Evolutionary conservation across 352 stramenopile species (phyloP).

Genomic region (Globisporangium rhizosaccharum): DNA sequence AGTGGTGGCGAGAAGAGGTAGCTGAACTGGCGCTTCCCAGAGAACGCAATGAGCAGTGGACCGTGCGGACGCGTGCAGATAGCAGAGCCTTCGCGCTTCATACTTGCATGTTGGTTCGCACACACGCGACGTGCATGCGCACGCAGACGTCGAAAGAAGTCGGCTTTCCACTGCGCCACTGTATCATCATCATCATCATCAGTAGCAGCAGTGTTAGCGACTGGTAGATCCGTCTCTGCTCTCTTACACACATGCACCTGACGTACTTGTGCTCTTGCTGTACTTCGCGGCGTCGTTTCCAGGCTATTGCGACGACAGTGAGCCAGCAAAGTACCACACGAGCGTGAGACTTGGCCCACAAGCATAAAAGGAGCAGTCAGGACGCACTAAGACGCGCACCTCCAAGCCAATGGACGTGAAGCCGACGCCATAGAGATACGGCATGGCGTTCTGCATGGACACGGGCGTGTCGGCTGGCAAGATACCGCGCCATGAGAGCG

Average conservation of each 20-base stretch:
- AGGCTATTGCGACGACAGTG: conserved; percentile 28
- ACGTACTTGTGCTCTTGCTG: conserved; percentile 58
- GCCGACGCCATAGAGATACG: conserved; percentile 52
- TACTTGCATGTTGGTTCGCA: conserved; percentile 22
- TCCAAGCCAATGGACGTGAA: conserved; percentile 83
- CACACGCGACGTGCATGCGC: conserved; percentile 54
- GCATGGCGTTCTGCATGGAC: conserved; percentile 68
- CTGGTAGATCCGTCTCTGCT: not conserved
- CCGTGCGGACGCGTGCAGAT: conserved; percentile 38
- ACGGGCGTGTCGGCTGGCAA: conserved; percentile 52
- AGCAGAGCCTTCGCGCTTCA: conserved; percentile 6
- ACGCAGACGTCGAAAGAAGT: conserved; percentile 55
- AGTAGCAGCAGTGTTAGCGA: not conserved
- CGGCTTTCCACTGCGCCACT: conserved; percentile 61
- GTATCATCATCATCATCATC: not conserved
- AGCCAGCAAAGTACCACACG: not conserved
- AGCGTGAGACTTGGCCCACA: not conserved
- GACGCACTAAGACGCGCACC: conserved; percentile 19
- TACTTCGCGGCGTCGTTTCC: conserved; percentile 84
- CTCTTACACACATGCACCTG: not conserved
- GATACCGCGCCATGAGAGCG: conserved; percentile 55
- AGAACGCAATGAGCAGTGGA: conserved; percentile 79
- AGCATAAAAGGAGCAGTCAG: not conserved
- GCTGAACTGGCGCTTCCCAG: conserved; percentile 84
- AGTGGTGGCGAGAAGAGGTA: conserved; percentile 73